A percentile compares a stretch with the other conserved stretches of the same genome.
These are phyloP conservation scores for Prunus salicina DNA, from an alignment of 306 rosid species.

Conservation along the genomic window DNA sequence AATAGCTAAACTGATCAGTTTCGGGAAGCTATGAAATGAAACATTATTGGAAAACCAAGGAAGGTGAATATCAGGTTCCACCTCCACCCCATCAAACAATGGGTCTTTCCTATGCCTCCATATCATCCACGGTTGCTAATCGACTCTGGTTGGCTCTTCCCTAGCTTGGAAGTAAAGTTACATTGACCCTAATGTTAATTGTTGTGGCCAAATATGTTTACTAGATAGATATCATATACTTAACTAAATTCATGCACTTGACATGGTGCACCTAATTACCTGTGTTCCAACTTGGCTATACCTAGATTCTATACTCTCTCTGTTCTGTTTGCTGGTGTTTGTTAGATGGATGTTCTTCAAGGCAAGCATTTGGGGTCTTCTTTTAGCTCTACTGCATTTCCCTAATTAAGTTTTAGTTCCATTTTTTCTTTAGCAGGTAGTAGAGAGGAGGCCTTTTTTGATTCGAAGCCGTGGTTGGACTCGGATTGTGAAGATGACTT, in stretches of 20 bases:
- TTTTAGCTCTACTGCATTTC: too few relatives aligned
- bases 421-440: slow-evolving; percentile 48
- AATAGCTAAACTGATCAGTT: not conserved
- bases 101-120: not conserved
- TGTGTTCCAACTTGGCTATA: not conserved
- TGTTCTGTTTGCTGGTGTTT: not conserved
- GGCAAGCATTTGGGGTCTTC: not conserved
- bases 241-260: not conserved
- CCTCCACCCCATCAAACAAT: too few relatives aligned
- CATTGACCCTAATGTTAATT: not conserved
- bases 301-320: not conserved
- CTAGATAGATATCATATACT: not conserved
- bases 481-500: slow-evolving; percentile 91
- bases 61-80: not conserved
- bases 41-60: not conserved
- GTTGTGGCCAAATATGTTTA: not conserved
- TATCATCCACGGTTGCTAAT: not conserved
- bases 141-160: not conserved
- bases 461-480: slow-evolving; percentile 83
- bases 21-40: not conserved
- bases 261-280: not conserved
- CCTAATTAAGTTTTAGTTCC: slow-evolving; percentile 1
- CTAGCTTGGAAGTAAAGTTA: not conserved
- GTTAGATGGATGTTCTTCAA: not conserved
- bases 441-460: slow-evolving; percentile 81